phyloP scores from a whole-genome alignment of 176 grass and related monocot species.

The Microstegium vimineum region DNA sequence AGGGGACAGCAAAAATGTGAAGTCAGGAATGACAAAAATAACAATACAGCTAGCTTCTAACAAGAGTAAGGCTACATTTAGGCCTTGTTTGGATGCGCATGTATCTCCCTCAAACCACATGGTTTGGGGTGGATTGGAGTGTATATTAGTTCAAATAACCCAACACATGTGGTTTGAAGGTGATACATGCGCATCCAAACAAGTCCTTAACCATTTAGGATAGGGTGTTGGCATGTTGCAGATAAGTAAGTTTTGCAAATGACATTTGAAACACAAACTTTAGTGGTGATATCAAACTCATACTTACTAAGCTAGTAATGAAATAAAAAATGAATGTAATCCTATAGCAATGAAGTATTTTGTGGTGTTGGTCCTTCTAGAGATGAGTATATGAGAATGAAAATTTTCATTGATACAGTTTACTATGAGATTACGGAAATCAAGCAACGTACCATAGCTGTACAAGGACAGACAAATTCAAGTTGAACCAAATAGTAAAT shows the following conservation, averaged over 20 bases:
- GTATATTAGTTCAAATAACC: too few relatives aligned
- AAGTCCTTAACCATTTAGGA: background rate
- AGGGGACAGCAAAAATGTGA: background rate
- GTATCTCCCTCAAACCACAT: too few relatives aligned
- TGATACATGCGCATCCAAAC: too few relatives aligned
- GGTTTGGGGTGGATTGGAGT: too few relatives aligned
- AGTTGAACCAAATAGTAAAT: background rate
- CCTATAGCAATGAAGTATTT: background rate
- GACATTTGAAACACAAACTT: background rate
- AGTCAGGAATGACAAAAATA: background rate
- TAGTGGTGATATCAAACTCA: background rate
- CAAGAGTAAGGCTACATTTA: background rate
- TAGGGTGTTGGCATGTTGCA: background rate
- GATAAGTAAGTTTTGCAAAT: constrained; percentile 1
- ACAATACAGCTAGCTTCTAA: background rate
- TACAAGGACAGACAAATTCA: background rate
- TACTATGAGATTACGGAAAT: background rate
- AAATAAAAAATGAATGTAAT: background rate
- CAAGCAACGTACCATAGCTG: background rate
- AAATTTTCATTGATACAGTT: background rate
- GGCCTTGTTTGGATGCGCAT: too few relatives aligned
- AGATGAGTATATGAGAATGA: background rate
- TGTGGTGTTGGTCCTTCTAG: background rate
- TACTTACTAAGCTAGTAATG: background rate
- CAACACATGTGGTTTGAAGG: too few relatives aligned